Evolutionary conservation across 2,329 filamentous ascomycete species (phyloP).

Genomic region (Aspergillus ochraceus): DNA sequence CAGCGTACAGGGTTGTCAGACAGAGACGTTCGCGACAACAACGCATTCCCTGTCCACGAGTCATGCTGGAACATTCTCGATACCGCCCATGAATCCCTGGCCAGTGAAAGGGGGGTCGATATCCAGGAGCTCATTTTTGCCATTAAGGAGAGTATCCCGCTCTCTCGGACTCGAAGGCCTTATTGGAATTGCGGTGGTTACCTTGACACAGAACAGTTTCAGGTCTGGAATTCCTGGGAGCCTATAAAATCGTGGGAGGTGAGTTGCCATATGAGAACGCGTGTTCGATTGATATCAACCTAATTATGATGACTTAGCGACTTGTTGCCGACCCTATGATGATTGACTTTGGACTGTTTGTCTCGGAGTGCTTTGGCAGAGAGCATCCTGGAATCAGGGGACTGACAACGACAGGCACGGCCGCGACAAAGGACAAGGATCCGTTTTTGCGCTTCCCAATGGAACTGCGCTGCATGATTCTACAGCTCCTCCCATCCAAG

Average conservation of each 20-base stretch:
- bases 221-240: not conserved
- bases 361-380: not conserved
- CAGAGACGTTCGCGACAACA: not conserved
- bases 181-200: not conserved
- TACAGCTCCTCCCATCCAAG: constrained; percentile 1
- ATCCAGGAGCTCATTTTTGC: not conserved
- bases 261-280: not conserved
- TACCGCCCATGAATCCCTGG: not conserved
- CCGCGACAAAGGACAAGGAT: not conserved
- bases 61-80: constrained; percentile 2
- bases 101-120: not conserved
- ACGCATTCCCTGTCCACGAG: constrained; percentile 3
- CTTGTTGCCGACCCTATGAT: not conserved
- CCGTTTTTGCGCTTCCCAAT: not conserved
- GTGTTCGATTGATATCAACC: not conserved
- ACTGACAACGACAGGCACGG: not conserved
- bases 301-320: constrained; percentile 1
- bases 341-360: not conserved
- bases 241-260: constrained; percentile 6
- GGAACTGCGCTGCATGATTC: constrained; percentile 3
- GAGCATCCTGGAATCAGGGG: not conserved
- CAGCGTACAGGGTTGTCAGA: not conserved
- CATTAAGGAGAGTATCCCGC: not conserved
- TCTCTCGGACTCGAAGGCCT: not conserved
- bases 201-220: not conserved